Evolutionary conservation across 2,329 filamentous ascomycete species (phyloP).

Genomic region (Nemania sp.): DNA sequence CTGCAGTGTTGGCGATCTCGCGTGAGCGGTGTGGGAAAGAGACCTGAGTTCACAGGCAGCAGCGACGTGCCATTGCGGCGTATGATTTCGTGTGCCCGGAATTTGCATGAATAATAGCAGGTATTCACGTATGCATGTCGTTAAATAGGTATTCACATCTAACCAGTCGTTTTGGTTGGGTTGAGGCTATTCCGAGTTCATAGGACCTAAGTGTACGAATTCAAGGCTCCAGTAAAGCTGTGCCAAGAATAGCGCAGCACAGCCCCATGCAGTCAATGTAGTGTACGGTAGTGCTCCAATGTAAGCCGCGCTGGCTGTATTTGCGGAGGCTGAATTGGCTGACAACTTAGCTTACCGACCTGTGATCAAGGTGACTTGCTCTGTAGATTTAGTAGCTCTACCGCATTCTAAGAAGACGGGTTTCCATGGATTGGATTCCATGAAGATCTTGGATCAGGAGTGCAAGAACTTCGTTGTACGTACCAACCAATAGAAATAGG

Average conservation of each 20-base stretch:
- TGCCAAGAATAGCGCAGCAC: conserved; percentile 20
- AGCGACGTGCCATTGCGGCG: too few species aligned
- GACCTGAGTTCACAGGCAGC: not conserved
- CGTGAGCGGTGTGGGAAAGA: not conserved
- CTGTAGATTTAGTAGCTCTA: too few species aligned
- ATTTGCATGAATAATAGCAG: not conserved
- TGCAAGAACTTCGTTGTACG: too few species aligned
- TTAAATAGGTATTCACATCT: too few species aligned
- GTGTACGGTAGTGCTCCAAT: not conserved
- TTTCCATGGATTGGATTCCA: too few species aligned
- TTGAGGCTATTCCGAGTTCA: too few species aligned
- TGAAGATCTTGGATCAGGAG: not conserved
- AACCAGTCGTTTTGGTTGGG: too few species aligned
- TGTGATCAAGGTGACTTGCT: too few species aligned
- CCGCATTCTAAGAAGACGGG: too few species aligned
- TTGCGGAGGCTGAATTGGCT: conserved; percentile 15
- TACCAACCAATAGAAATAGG: too few species aligned
- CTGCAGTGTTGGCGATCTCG: conserved; percentile 16
- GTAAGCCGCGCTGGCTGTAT: not conserved
- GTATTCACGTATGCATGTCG: not conserved
- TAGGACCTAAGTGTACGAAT: too few species aligned
- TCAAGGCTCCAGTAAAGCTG: not conserved
- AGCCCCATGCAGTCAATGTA: not conserved
- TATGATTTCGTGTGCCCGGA: too few species aligned
- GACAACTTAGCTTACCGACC: not conserved